Conservation (phyloP, 2,329 filamentous ascomycete species). For the Nemania bipapillata region DNA sequence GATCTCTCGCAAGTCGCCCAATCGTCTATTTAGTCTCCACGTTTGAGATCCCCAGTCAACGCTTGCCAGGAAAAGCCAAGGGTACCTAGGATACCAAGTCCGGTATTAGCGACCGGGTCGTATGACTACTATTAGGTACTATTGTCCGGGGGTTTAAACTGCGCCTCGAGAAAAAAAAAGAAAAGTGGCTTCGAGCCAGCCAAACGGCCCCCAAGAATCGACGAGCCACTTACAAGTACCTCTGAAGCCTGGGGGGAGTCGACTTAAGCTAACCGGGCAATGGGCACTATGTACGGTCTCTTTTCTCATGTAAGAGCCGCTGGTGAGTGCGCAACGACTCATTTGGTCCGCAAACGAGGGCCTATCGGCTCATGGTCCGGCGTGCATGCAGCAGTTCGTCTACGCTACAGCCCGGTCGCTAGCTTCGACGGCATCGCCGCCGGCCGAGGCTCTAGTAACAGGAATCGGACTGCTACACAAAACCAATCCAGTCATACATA, state of each 20-base stretch:
- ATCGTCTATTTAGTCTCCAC: conserved; percentile 47
- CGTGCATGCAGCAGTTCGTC: conserved; percentile 21
- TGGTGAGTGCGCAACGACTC: conserved; percentile 18
- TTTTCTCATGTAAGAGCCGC: conserved; percentile 22
- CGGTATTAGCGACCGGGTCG: conserved; percentile 38
- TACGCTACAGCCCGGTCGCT: conserved; percentile 32
- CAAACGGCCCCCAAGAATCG: conserved; percentile 17
- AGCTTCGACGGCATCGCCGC: conserved; percentile 46
- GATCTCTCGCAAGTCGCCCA: conserved; percentile 49
- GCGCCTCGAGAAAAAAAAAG: conserved; percentile 41
- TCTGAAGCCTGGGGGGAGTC: conserved; percentile 15
- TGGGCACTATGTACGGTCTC: conserved; percentile 4
- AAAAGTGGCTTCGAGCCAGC: conserved; percentile 45
- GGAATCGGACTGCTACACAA: conserved; percentile 32
- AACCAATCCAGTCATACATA: too few relatives aligned
- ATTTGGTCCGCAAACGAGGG: background rate
- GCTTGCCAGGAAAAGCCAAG: conserved; percentile 21
- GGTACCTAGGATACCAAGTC: conserved; percentile 22
- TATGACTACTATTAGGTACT: conserved; percentile 46
- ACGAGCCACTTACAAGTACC: conserved; percentile 23
- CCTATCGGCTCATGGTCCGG: conserved; percentile 36
- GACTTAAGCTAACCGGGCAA: conserved; percentile 16
- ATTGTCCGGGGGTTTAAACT: conserved; percentile 40
- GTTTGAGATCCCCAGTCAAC: conserved; percentile 22
- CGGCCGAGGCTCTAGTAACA: conserved; percentile 47